Percentiles rank a stretch among this genome's conserved stretches.
These are phyloP conservation scores for Scleroderma bovista DNA, from an alignment of 768 basidiomycete genomes.

Conservation along the genomic window DNA sequence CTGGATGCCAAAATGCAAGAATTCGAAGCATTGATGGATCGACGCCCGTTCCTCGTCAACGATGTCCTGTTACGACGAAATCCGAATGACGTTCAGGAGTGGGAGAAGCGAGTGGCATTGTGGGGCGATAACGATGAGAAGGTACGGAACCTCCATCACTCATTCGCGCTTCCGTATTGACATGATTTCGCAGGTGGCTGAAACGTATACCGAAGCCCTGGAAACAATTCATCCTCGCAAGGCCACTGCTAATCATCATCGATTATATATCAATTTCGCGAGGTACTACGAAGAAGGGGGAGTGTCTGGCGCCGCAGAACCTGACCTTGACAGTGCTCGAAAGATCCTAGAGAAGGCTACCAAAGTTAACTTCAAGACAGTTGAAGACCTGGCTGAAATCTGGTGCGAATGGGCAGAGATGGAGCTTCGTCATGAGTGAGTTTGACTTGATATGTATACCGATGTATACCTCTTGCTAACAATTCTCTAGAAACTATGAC, in stretches of 20 bases:
- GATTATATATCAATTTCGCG: constrained; percentile 91
- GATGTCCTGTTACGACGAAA: constrained; percentile 91
- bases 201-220: constrained; percentile 87
- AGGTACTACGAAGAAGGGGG: constrained; percentile 98
- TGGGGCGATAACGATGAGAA: constrained; percentile 94
- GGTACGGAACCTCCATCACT: constrained; percentile 37
- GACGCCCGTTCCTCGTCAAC: constrained; percentile 93
- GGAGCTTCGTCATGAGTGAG: constrained; percentile 93
- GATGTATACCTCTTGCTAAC: constrained; percentile 7
- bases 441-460: constrained; percentile 8
- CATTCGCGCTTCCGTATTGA: neutral
- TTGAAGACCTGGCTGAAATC: constrained; percentile 95
- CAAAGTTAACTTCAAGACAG: constrained; percentile 87
- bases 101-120: constrained; percentile 95
- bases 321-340: constrained; percentile 78
- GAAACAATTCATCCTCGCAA: constrained; percentile 84
- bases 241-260: constrained; percentile 86
- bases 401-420: constrained; percentile 99
- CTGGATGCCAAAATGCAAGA: constrained; percentile 85
- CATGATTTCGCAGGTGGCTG: constrained; percentile 59
- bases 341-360: constrained; percentile 93
- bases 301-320: constrained; percentile 67
- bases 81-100: constrained; percentile 97
- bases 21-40: constrained; percentile 92
- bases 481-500: constrained; percentile 77